Evolutionary conservation across 495 filamentous ascomycete genomes (phyloP).

Genomic region (Oidiodendron maius): DNA sequence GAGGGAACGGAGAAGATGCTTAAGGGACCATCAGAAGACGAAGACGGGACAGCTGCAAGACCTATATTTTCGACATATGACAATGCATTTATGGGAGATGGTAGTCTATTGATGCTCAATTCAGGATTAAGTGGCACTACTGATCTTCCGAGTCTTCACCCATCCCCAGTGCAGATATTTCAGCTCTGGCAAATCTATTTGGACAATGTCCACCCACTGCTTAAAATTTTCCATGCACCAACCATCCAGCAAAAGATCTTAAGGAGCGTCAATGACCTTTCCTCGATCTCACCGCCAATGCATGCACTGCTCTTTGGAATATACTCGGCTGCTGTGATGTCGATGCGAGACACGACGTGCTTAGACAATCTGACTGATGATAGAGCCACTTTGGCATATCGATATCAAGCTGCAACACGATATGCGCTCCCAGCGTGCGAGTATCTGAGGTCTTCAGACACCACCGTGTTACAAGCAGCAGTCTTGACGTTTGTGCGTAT

Average conservation of each 20-base stretch:
- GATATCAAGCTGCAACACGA: no score
- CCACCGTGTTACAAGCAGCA: no score
- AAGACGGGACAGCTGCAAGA: slow-evolving; percentile 64
- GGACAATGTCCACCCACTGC: slow-evolving; percentile 65
- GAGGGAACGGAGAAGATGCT: no score
- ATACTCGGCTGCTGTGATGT: slow-evolving; percentile 69
- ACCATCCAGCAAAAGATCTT: slow-evolving; percentile 32
- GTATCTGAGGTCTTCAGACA: no score
- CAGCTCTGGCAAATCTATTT: slow-evolving; percentile 64
- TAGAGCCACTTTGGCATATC: no score
- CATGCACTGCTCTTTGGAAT: slow-evolving; percentile 76
- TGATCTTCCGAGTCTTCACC: slow-evolving; percentile 41
- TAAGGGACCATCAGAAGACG: slow-evolving; percentile 35
- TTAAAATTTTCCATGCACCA: slow-evolving; percentile 62
- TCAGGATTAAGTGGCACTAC: slow-evolving; percentile 64
- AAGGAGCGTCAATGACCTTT: slow-evolving; percentile 41
- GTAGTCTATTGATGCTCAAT: no score
- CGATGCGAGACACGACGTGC: no score
- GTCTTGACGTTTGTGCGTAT: no score
- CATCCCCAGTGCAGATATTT: slow-evolving; percentile 54
- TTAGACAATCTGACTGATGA: no score
- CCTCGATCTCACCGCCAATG: slow-evolving; percentile 49
- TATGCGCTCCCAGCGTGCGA: no score
- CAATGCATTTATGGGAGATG: no score
- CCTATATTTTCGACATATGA: no score